Evolutionary conservation across 805 yeast genomes (phyloP).

Genomic region (Ogataea ramenticola): DNA sequence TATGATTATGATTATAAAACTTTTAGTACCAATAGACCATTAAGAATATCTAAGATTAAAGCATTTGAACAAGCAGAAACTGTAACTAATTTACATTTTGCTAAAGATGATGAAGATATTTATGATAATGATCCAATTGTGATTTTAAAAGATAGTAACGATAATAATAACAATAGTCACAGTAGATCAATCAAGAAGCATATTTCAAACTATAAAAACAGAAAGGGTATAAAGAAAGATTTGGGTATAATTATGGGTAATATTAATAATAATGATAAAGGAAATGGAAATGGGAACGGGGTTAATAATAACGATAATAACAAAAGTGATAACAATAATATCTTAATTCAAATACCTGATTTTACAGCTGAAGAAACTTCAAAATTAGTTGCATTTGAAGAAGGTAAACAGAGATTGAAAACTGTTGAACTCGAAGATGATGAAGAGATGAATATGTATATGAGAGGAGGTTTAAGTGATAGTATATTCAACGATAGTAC

Average conservation of each 20-base stretch:
- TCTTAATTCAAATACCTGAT: conserved; percentile 17
- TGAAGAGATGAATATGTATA: not conserved
- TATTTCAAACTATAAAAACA: not conserved
- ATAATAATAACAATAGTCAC: not conserved
- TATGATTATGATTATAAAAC: conserved; percentile 29
- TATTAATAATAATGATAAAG: not conserved
- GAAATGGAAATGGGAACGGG: not conserved
- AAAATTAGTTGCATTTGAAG: not conserved
- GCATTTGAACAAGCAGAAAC: conserved; percentile 31
- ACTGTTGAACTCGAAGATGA: not conserved
- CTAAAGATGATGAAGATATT: conserved; percentile 9
- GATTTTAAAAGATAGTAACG: not conserved
- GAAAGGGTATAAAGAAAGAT: not conserved
- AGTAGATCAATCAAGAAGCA: not conserved
- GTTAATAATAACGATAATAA: not conserved
- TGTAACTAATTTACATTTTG: conserved; percentile 23
- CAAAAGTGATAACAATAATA: conserved; percentile 2
- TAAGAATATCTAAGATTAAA: conserved; percentile 25
- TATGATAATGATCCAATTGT: conserved; percentile 6
- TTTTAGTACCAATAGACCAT: conserved; percentile 25
- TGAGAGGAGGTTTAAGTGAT: not conserved
- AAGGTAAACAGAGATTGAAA: conserved; percentile 1
- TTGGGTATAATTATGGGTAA: not conserved
- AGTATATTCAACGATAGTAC: conserved; percentile 3
- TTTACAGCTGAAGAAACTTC: conserved; percentile 14